These are phyloP conservation scores for Linnemannia elongata DNA, from an alignment of 192 early-diverging fungal species.

Conservation along the genomic window DNA sequence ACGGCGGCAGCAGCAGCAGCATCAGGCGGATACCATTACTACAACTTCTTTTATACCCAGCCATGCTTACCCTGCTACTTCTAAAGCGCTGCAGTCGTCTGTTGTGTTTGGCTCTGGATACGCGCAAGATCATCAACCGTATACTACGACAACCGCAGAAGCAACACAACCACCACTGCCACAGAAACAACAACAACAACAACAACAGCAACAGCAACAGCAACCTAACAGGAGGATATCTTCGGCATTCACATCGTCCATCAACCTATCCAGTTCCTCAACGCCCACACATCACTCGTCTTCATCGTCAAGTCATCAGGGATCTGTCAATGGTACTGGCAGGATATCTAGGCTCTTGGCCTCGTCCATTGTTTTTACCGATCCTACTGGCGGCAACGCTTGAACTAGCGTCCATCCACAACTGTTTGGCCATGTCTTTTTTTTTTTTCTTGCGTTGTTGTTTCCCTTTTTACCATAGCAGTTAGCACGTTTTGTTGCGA, in stretches of 20 bases:
- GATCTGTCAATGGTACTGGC: background rate
- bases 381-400: constrained; percentile 13
- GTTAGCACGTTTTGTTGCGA: too few relatives aligned
- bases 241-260: constrained; percentile 45
- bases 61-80: background rate
- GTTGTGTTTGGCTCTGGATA: constrained; percentile 24
- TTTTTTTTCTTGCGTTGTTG: background rate
- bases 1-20: background rate
- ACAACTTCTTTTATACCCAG: background rate
- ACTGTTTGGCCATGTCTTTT: background rate
- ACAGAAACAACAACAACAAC: background rate
- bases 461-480: background rate
- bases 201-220: background rate
- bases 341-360: constrained; percentile 39
- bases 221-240: constrained; percentile 18
- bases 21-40: background rate
- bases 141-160: background rate
- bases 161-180: background rate
- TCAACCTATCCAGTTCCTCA: constrained; percentile 16
- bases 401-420: background rate
- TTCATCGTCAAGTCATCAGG: background rate
- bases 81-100: constrained; percentile 25
- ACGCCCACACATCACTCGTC: background rate
- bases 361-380: constrained; percentile 45
- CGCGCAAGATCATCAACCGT: background rate